Evolutionary conservation across 2,329 filamentous ascomycete species (phyloP), one percentile per base, ranked within the genome.

Genomic region (Colletotrichum ledebouriae): DNA sequence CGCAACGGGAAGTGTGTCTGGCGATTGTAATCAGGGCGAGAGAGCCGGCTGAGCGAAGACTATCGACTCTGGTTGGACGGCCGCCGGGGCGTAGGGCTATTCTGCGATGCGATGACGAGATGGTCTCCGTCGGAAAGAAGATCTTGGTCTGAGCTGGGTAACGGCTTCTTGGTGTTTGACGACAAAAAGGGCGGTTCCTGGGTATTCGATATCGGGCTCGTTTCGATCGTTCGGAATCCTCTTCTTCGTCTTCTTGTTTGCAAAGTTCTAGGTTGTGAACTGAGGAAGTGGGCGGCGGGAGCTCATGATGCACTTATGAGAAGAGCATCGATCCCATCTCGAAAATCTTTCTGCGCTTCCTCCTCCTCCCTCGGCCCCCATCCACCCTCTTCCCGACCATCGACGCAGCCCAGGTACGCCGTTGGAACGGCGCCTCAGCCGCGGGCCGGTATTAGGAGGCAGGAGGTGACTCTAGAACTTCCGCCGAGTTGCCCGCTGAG

Each of bases 401-500:
- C 25, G 9, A 39, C 33, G n/a, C 42, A 20, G 15, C 47, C 13
- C 9, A 33, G 4, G 20, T 59, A 52, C 37, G 25, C 29, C 25
- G 17, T 17, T 10, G 22, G 42, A 55, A 55, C 34, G 25, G 12
- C 25, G n/a, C 9, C 13, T 29, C 49, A 65, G 53, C 41, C 13
- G 41, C 55, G 55, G 47, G 13, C 65, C 47, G 25, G 55, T 50
- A 20, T 41, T 37, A 39, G 34, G 25, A 50, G 12, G 37, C 12
- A 29, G 53, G 44, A n/a, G 37, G 46, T 29, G 41, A 53, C 22
- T 53, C 25, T 12, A 17, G 22, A 60, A 41, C 44, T 47, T 57
- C n/a, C 41, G 42, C n/a, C 49, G 22, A 66, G 41, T 60, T 69
- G 33, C 66, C 62, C 34, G 20, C 34, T 50, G 2, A 17, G 61